Conservation (phyloP, 2,329 filamentous ascomycete species). For the Paraphaeosphaeria minitans region DNA sequence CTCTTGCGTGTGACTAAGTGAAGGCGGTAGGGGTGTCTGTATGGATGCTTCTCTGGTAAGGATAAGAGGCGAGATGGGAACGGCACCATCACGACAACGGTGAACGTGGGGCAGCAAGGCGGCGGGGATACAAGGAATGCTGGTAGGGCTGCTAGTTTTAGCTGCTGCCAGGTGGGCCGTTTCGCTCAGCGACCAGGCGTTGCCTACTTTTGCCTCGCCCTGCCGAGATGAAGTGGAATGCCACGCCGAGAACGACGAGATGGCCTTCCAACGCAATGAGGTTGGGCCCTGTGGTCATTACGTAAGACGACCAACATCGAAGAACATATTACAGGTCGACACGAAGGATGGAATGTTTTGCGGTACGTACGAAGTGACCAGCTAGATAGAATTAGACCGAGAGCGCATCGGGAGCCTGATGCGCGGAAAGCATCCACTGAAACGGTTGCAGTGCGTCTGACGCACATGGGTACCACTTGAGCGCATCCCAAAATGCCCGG, state of each 20-base stretch:
- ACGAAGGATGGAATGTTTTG: not conserved
- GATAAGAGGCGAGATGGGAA: conserved; percentile 7
- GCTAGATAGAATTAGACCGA: not conserved
- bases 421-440: conserved; percentile 4
- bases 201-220: conserved; percentile 16
- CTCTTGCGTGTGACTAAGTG: conserved; percentile 16
- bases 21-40: conserved; percentile 5
- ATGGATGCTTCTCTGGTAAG: not conserved
- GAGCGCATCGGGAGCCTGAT: conserved; percentile 4
- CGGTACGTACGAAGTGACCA: conserved; percentile 2
- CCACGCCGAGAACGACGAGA: not conserved
- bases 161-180: conserved; percentile 1
- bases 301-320: not conserved
- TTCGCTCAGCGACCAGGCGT: conserved; percentile 8
- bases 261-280: not conserved
- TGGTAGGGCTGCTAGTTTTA: conserved; percentile 8
- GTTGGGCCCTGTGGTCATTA: conserved; percentile 1
- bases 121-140: not conserved
- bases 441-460: conserved; percentile 16
- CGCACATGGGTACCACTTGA: not conserved
- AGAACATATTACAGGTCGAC: not conserved
- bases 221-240: not conserved
- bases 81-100: conserved; percentile 7
- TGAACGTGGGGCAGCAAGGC: conserved; percentile 10
- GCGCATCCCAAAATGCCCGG: conserved; percentile 4